Base-by-base conservation (phyloP, 2,329 filamentous ascomycete genomes). In the Xylaria multiplex region DNA sequence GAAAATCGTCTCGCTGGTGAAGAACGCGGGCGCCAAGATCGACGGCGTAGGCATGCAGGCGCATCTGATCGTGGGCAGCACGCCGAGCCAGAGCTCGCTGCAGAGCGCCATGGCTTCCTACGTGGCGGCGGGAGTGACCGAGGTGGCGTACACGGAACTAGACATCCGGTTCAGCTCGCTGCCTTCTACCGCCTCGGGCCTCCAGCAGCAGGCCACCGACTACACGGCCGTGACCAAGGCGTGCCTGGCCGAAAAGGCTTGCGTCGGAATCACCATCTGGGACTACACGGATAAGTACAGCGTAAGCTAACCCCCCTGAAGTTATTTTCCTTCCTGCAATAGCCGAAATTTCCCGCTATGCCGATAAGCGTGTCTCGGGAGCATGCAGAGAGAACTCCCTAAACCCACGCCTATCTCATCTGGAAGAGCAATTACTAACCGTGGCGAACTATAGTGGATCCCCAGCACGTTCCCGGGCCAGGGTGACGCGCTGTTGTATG, bases 11-110 rank as follows among this genome's bases (percentile, higher is more conserved):
- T 73, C 79, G 65, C 76, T 81, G 27, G 69, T 86, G 56, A 78
- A 84, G 70, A 71, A 77, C 3, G 80, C 83, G 7, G 83, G 85
- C 14, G 81, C 83, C n/a, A 83, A 83, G 63, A 88, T 90, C 68
- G 85, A 90, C 68, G 88, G 88, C 59, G 82, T 90, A 5, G 88
- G 88, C 14, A 79, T 90, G 71, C 87, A 91, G 74, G 83, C 79
- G 6, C 88, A 91, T 75, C 83, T 90, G 58, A 84, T 86, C 62
- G 84, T 85, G 7, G 85, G 86, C 71, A 71, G 74, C n/a, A 81
- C 84, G 1, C 83, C 86, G 0, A 77, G 74, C 48, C 81, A 82
- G 68, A 77, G 78, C 42, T 77, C 78, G 13, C 79, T 85, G 50
- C 78, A 79, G 37, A 78, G 79, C 0, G 81, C 82, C 14, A 83